Base-by-base conservation (phyloP, 2,329 filamentous ascomycete species). In the Grosmannia clavigera region DNA sequence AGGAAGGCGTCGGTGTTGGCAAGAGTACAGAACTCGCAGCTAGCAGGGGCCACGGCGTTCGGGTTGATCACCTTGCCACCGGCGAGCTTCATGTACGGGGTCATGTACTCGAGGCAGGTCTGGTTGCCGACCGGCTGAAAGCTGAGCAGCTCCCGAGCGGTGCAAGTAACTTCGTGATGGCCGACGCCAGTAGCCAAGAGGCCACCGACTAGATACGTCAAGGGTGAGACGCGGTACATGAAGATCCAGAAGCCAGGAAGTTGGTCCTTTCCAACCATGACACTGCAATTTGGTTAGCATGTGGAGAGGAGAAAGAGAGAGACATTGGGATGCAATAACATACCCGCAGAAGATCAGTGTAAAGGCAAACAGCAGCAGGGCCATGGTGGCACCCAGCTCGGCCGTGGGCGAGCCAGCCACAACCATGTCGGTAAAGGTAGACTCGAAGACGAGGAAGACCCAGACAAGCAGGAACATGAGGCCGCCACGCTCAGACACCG, bases 391-490 rank as follows among this genome's bases (percentile, higher is more conserved):
- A 0, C 86, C 88, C 64, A 86, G 79, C 1, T 86, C 84, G 62
- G 86, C 78, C 0, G 83, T 84, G 29, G 90, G 76, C 1, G 82
- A 71, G 70, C 68, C 85, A 1, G 84, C 84, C 58, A 91, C 86
- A 33, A 83, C 80, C 83, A 90, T 86, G 66, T 88, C 82, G 0
- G 86, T 82, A 66, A 90, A 90, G 0, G 87, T 84, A 14, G 80
- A 83, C 59, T 85, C 82, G 69, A 85, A 90, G 64, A 91, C 74
- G 67, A 90, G 79, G 66, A 91, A 84, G 63, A 85, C 88, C 88
- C 94, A 78, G 50, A 91, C 76, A 66, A 90, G 83, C 25, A 95
- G 76, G 76, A 92, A 90, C 80, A 92, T 87, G 22, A 92, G 81
- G 0, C 76, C 87, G 11, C 88, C 87, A 35, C 90, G 87, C 66